Percentiles rank a stretch among this genome's conserved stretches.
These are phyloP conservation scores for Chalciporus chontae DNA, from an alignment of 768 basidiomycete genomes.

Conservation along the genomic window DNA sequence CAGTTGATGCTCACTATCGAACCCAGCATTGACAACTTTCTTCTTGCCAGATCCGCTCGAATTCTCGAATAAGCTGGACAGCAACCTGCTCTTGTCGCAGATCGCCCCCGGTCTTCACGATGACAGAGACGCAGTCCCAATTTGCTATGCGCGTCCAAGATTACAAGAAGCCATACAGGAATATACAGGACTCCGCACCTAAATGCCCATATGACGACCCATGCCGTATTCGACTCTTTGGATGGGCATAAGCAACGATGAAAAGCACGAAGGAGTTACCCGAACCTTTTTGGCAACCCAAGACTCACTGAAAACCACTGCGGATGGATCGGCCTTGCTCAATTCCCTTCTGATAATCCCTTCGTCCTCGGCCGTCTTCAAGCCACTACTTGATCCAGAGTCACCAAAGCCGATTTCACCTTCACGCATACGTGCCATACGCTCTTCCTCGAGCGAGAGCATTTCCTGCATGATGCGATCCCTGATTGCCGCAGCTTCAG, in stretches of 20 bases:
- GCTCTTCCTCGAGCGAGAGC: conserved; percentile 93
- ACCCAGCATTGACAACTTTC: conserved; percentile 93
- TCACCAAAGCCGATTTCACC: conserved; percentile 58
- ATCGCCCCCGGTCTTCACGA: conserved; percentile 97
- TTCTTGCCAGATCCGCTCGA: conserved; percentile 92
- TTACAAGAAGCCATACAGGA: conserved; percentile 2
- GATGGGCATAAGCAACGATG: conserved; percentile 2
- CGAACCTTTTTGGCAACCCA: conserved; percentile 90
- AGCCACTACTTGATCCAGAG: conserved; percentile 39
- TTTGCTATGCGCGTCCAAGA: conserved; percentile 42
- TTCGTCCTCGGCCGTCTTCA: conserved; percentile 85
- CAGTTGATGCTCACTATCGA: conserved; percentile 61
- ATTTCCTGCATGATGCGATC: conserved; percentile 99
- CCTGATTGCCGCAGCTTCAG: conserved; percentile 87
- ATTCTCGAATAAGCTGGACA: conserved; percentile 90
- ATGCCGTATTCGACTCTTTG: conserved; percentile 83
- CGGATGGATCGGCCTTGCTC: conserved; percentile 94
- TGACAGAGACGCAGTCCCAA: conserved; percentile 93
- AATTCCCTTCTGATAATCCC: conserved; percentile 89
- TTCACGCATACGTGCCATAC: conserved; percentile 90
- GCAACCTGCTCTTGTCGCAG: conserved; percentile 96
- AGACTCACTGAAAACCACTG: conserved; percentile 92
- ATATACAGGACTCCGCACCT: conserved; percentile 41
- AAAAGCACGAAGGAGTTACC: background rate
- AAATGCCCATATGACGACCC: conserved; percentile 95